phyloP scores from a whole-genome alignment of 2,329 filamentous ascomycete genomes.

The Chlorencoelia australis region DNA sequence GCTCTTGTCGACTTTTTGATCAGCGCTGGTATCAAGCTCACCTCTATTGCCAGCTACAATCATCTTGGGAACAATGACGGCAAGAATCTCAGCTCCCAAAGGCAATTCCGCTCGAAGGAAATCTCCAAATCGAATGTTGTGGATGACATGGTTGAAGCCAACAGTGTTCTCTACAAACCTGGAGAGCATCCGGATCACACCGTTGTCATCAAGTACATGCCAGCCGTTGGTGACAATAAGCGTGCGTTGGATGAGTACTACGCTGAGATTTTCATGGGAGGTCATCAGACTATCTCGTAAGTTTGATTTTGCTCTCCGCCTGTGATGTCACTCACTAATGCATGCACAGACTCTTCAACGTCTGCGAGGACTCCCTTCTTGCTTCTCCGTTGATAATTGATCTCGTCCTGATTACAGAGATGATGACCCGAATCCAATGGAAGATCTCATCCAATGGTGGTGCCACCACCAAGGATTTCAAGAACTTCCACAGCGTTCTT shows the following conservation, averaged over 20 bases:
- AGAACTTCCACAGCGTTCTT: conserved; percentile 92
- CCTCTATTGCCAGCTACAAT: conserved; percentile 98
- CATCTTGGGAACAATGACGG: conserved; percentile 99
- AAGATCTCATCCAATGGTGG: conserved; percentile 48
- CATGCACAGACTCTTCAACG: conserved; percentile 73
- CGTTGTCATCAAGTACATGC: conserved; percentile 99
- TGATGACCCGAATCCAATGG: conserved; percentile 98
- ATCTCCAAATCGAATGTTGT: conserved; percentile 99
- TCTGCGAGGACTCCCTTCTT: conserved; percentile 95
- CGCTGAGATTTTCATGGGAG: conserved; percentile 97
- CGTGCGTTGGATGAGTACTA: conserved; percentile 98
- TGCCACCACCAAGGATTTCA: conserved; percentile 56
- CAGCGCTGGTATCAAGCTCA: conserved; percentile 97
- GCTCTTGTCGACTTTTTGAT: conserved; percentile 97
- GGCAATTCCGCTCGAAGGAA: conserved; percentile 99
- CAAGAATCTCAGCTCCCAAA: conserved; percentile 95
- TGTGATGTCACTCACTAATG: conserved; percentile 15
- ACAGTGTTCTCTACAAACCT: conserved; percentile 78
- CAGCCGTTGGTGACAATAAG: conserved; percentile 97
- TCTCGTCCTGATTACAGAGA: conserved; percentile 82
- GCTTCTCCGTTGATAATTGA: conserved; percentile 97
- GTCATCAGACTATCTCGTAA: conserved; percentile 89
- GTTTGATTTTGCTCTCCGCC: conserved; percentile 20
- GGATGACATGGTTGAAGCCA: conserved; percentile 98
- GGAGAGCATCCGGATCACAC: conserved; percentile 96